These are phyloP conservation scores for Penicillium sp. DNA, from an alignment of 2,329 filamentous ascomycete genomes.

Conservation along the genomic window DNA sequence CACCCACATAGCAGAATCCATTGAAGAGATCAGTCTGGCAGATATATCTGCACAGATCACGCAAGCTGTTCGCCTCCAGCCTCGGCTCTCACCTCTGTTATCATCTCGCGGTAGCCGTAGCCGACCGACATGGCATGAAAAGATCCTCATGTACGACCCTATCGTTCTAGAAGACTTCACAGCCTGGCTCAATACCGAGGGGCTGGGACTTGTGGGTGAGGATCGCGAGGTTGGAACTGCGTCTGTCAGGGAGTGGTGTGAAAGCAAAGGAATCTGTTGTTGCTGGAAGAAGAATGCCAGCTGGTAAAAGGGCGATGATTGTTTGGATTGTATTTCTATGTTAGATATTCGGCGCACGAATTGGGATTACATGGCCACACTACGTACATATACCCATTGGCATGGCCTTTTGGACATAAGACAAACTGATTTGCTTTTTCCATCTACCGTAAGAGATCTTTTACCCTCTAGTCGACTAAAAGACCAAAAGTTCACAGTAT, in stretches of 20 bases:
- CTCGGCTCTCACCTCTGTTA: slow-evolving; percentile 21
- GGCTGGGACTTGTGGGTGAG: slow-evolving; percentile 60
- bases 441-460: background rate
- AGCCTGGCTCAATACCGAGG: slow-evolving; percentile 73
- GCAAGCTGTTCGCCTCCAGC: slow-evolving; percentile 45
- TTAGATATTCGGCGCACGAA: background rate
- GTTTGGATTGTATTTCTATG: background rate
- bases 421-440: background rate
- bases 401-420: no score
- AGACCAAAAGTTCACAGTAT: background rate
- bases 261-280: slow-evolving; percentile 81
- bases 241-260: slow-evolving; percentile 85
- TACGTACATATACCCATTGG: background rate
- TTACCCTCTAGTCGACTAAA: no score
- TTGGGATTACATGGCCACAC: background rate
- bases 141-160: slow-evolving; percentile 90
- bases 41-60: slow-evolving; percentile 50
- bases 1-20: background rate
- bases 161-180: slow-evolving; percentile 84
- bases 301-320: slow-evolving; percentile 1
- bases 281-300: slow-evolving; percentile 55
- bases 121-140: slow-evolving; percentile 75
- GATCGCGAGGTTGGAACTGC: slow-evolving; percentile 61
- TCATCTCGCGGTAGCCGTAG: slow-evolving; percentile 37
- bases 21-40: slow-evolving; percentile 24